Evolutionary conservation across 352 stramenopile species (phyloP), one percentile per base, ranked within the genome.

Genomic region (Phytophthora citrophthora): DNA sequence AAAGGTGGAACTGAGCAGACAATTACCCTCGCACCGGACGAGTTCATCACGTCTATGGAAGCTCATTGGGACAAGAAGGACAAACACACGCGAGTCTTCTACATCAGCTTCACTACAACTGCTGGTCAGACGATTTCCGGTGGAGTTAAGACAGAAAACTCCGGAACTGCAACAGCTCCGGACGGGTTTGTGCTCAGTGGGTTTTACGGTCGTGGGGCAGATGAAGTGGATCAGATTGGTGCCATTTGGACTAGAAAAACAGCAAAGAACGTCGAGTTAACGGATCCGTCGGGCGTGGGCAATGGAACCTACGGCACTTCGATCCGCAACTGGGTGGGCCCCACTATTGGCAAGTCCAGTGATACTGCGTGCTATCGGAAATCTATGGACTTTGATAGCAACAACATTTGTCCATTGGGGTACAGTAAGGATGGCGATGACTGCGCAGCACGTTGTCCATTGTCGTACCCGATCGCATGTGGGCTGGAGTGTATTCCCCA

Each of bases 41-140:
- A 74, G 24, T 39, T 38, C 38, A 68, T 71, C 12, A 68, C 40
- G 9, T 68, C 61, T 0, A 67, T 85, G 41, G 76, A 88, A 51
- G 20, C 64, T 23, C 79, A 88, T 51, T 74, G 63, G 72, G 79
- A 18, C n/a, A 74, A 83, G 72, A 71, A 85, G 20, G 49, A 61
- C 27, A 31, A 57, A 4, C 56, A 61, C 32, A 86, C 76, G 12
- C 69, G 67, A 13, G 65, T 85, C 12, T 86, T 82, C 52, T 86
- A 76, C 47, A 50, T 85, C 12, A 77, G 69, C 18, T 72, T 75
- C 4, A 72, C 56, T 4, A 89, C 79, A 0, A 86, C 57, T 41
- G 49, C 53, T 0, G 70, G 68, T 5, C 69, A 78, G 3, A 70
- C 61, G 5, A 46, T 86, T 1, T 48, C 57, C 1, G 55, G 39